Evolutionary conservation across 1,284 basidiomycete genomes (phyloP).

Genomic region (Trichosporon sp.): DNA sequence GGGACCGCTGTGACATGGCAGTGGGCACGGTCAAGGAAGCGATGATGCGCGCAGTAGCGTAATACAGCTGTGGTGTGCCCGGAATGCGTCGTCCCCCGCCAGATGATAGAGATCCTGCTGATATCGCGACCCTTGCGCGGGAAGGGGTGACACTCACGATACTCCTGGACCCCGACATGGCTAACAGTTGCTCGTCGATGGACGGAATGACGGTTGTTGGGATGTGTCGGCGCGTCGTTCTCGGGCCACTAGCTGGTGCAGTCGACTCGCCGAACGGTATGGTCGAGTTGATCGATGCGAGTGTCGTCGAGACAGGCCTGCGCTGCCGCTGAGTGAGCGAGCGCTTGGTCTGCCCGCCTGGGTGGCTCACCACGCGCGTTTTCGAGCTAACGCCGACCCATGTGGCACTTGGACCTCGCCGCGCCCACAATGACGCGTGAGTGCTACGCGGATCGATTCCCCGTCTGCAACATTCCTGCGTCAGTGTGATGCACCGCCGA

Average conservation of each 20-base stretch:
- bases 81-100: not conserved
- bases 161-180: slow-evolving; percentile 29
- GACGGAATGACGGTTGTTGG: not conserved
- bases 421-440: not conserved
- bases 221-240: not conserved
- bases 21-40: not conserved
- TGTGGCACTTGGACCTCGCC: not conserved
- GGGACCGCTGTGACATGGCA: not conserved
- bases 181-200: slow-evolving; percentile 15
- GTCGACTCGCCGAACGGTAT: slow-evolving; percentile 3
- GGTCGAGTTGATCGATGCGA: not conserved
- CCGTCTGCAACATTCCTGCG: not conserved
- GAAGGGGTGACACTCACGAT: slow-evolving; percentile 26
- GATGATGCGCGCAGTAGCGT: not conserved
- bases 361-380: slow-evolving; percentile 1
- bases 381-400: slow-evolving; percentile 3
- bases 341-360: not conserved
- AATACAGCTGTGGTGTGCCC: not conserved
- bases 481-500: not conserved
- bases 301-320: not conserved
- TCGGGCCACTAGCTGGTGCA: not conserved
- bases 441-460: not conserved
- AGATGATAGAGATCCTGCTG: not conserved
- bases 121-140: not conserved
- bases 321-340: not conserved